These are phyloP conservation scores for Podaxis sp. DNA, from an alignment of 768 basidiomycete species.

Conservation along the genomic window DNA sequence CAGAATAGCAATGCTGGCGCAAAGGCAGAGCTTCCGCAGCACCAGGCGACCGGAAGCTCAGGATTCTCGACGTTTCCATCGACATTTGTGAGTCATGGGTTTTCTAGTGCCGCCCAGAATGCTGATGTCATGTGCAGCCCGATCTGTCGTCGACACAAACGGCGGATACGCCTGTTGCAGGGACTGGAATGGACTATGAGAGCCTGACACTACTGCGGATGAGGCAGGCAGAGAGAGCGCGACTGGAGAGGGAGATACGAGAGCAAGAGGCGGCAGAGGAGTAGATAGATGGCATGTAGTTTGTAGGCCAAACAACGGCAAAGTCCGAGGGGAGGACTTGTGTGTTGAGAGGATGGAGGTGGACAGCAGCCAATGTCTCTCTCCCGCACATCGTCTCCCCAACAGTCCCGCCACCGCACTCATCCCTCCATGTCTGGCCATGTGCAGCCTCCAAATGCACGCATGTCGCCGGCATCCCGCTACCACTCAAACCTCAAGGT, in stretches of 20 bases:
- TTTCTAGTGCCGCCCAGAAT: not conserved
- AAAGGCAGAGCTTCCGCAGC: conserved; percentile 25
- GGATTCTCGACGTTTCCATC: conserved; percentile 67
- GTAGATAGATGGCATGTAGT: conserved; percentile 6
- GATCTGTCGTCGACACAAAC: conserved; percentile 19
- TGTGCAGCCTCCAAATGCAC: conserved; percentile 28
- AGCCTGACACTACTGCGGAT: conserved; percentile 77
- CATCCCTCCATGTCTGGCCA: conserved; percentile 31
- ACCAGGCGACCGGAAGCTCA: conserved; percentile 28
- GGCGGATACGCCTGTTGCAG: conserved; percentile 17
- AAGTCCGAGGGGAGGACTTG: not conserved
- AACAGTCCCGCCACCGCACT: conserved; percentile 22
- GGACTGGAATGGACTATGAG: conserved; percentile 69
- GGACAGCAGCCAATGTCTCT: not conserved
- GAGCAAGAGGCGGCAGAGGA: conserved; percentile 60
- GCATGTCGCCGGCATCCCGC: conserved; percentile 65
- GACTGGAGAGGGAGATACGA: conserved; percentile 74
- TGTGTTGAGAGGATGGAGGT: not conserved
- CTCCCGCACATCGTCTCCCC: conserved; percentile 14
- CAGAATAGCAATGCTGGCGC: not conserved
- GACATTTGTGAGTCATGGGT: conserved; percentile 43
- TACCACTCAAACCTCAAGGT: conserved; percentile 82
- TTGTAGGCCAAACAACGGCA: conserved; percentile 4
- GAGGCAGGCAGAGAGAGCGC: conserved; percentile 76
- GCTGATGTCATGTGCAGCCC: conserved; percentile 18